phyloP scores from a whole-genome alignment of 73 alveolate genomes.

The Tetrahymena elliotti region DNA sequence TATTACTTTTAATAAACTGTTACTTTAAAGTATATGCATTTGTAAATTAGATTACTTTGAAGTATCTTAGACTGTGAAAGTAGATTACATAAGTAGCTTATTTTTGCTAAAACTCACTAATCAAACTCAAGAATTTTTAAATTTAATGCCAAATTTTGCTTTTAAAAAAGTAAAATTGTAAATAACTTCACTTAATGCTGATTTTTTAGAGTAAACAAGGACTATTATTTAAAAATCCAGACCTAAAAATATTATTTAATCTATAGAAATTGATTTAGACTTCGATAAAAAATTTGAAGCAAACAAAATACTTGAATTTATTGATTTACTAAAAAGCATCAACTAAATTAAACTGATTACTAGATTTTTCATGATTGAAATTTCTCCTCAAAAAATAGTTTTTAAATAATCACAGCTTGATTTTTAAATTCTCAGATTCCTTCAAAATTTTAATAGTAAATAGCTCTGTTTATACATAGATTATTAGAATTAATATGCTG shows the following conservation, averaged over 20 bases:
- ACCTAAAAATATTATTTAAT: not conserved
- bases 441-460: not conserved
- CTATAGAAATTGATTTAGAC: not conserved
- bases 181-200: not conserved
- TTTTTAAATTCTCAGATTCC: not conserved
- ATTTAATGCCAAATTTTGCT: not conserved
- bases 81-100: not conserved
- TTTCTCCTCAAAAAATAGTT: not conserved
- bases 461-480: not conserved
- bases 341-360: not conserved
- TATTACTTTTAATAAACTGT: not conserved
- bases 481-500: not conserved
- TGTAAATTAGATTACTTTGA: not conserved
- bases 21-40: not conserved
- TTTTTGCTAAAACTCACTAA: not conserved
- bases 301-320: not conserved
- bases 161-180: not conserved
- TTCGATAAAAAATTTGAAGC: not conserved
- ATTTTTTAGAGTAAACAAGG: not conserved
- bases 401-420: not conserved
- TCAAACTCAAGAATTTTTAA: not conserved
- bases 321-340: not conserved
- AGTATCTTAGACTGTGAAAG: not conserved
- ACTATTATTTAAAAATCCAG: not conserved
- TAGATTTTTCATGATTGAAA: not conserved